Evolutionary conservation across 352 stramenopile species (phyloP).

Genomic region (Phytophthora crassamura): DNA sequence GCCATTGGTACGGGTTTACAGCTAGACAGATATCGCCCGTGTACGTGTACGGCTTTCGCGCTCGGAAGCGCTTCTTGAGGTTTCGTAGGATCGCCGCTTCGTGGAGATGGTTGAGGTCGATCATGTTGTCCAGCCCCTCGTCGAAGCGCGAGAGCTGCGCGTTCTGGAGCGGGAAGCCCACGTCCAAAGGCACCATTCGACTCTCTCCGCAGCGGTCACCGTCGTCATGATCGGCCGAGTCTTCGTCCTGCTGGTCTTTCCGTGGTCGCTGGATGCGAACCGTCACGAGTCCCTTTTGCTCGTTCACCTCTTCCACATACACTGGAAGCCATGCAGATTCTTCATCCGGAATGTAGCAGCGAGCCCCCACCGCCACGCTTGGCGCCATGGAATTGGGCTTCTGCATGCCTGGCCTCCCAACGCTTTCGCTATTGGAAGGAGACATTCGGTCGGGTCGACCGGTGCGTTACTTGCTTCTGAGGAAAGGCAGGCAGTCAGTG

Average conservation of each 20-base stretch:
- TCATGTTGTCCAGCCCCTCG: constrained; percentile 77
- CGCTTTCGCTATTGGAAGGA: constrained; percentile 30
- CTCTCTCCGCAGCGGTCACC: constrained; percentile 27
- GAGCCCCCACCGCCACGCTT: constrained; percentile 60
- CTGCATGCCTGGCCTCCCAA: constrained; percentile 13
- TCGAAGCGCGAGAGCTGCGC: constrained; percentile 27
- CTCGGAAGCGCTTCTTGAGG: constrained; percentile 80
- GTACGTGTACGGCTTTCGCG: constrained; percentile 93
- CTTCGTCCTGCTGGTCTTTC: constrained; percentile 37
- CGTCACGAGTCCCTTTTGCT: constrained; percentile 49
- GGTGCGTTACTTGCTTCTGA: constrained; percentile 11
- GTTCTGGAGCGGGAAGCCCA: constrained; percentile 75
- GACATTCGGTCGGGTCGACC: constrained; percentile 16
- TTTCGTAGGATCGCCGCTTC: constrained; percentile 93
- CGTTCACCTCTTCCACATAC: constrained; percentile 68
- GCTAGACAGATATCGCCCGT: constrained; percentile 97
- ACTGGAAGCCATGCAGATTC: constrained; percentile 75
- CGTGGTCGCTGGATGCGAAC: constrained; percentile 44
- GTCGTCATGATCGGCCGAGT: constrained; percentile 32
- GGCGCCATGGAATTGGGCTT: constrained; percentile 27
- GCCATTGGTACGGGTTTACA: constrained; percentile 95
- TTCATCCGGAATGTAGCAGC: constrained; percentile 80
- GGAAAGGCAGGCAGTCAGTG: constrained; percentile 20
- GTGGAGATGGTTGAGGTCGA: constrained; percentile 87
- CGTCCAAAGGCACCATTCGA: constrained; percentile 45